These are phyloP conservation scores for Eleusine indica DNA, from an alignment of 176 grass and related monocot species.

Conservation along the genomic window DNA sequence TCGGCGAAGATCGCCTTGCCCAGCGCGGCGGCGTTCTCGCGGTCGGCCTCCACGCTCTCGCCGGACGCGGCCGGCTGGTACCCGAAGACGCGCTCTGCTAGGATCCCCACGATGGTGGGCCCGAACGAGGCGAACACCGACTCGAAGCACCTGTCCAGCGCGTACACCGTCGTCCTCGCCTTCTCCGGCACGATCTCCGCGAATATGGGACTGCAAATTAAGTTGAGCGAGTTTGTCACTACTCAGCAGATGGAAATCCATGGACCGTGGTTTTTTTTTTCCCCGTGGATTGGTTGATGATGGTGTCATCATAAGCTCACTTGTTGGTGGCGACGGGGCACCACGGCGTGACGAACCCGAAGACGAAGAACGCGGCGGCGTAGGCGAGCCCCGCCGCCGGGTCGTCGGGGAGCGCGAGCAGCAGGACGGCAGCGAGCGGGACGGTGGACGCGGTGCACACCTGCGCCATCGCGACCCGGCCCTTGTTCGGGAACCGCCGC, in stretches of 20 bases:
- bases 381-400: background rate
- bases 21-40: constrained; percentile 61
- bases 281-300: background rate
- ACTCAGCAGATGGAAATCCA: background rate
- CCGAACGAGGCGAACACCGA: constrained; percentile 61
- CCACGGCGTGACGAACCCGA: constrained; percentile 45
- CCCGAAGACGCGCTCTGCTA: constrained; percentile 53
- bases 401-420: constrained; percentile 36
- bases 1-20: constrained; percentile 58
- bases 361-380: constrained; percentile 31
- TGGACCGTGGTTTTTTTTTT: background rate
- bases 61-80: constrained; percentile 38
- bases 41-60: constrained; percentile 26
- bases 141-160: constrained; percentile 66
- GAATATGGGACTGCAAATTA: constrained; percentile 50
- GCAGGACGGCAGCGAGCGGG: constrained; percentile 27
- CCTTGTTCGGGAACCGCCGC: constrained; percentile 40
- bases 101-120: constrained; percentile 56
- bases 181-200: constrained; percentile 60
- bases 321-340: constrained; percentile 42
- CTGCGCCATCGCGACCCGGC: constrained; percentile 47
- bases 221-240: background rate
- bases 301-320: constrained; percentile 21
- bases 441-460: constrained; percentile 44
- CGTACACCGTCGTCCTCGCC: constrained; percentile 71